Evolutionary conservation across 768 basidiomycete species (phyloP).

Genomic region (Macrocybe gigantea): DNA sequence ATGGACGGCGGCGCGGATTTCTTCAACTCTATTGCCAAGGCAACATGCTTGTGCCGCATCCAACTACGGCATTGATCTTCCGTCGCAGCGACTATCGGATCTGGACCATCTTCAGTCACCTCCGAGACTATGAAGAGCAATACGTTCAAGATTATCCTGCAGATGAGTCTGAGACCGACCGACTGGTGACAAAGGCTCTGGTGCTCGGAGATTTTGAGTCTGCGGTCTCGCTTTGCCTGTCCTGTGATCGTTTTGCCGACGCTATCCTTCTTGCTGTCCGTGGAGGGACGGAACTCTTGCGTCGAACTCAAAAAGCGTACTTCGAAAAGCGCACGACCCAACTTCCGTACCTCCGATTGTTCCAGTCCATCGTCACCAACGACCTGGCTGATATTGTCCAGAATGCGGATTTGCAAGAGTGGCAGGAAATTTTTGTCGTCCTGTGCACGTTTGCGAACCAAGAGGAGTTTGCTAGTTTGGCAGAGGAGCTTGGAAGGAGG

Average conservation of each 20-base stretch:
- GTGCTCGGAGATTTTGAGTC: slow-evolving; percentile 94
- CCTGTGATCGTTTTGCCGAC: slow-evolving; percentile 87
- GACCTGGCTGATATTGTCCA: slow-evolving; percentile 93
- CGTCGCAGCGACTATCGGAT: slow-evolving; percentile 94
- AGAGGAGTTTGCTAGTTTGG: slow-evolving; percentile 82
- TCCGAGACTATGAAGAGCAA: slow-evolving; percentile 71
- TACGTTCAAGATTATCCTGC: slow-evolving; percentile 88
- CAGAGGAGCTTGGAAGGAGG: slow-evolving; percentile 87
- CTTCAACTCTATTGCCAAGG: slow-evolving; percentile 66
- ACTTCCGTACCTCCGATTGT: slow-evolving; percentile 85
- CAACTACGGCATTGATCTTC: slow-evolving; percentile 82
- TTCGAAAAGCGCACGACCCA: slow-evolving; percentile 76
- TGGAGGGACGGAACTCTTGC: slow-evolving; percentile 82
- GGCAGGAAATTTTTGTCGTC: slow-evolving; percentile 96
- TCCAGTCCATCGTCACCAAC: slow-evolving; percentile 90
- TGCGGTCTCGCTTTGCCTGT: slow-evolving; percentile 88
- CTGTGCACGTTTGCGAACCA: slow-evolving; percentile 87
- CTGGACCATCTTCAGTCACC: slow-evolving; percentile 75
- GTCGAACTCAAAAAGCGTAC: slow-evolving; percentile 88
- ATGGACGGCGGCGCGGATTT: slow-evolving; percentile 74
- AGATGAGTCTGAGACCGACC: slow-evolving; percentile 84
- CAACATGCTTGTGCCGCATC: slow-evolving; percentile 65
- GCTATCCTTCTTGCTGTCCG: slow-evolving; percentile 91
- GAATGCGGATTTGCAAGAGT: slow-evolving; percentile 91
- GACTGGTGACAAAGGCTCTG: slow-evolving; percentile 85